Evolutionary conservation across 2,329 filamentous ascomycete species (phyloP).

Genomic region (Calonectria ilicicola): DNA sequence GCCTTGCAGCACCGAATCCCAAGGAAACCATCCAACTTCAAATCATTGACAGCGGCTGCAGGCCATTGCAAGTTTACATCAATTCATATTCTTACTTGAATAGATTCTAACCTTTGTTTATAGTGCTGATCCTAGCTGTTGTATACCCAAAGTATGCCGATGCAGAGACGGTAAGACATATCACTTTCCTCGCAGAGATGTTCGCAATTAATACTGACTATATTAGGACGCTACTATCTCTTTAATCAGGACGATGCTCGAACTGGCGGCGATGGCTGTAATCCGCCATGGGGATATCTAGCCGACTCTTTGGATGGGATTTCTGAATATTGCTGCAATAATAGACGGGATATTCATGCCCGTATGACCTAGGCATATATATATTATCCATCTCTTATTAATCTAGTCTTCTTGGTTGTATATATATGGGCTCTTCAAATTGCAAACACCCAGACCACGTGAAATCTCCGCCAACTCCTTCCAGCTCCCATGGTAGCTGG

Average conservation of each 20-base stretch:
- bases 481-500: constrained; percentile 33
- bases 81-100: fast-evolving
- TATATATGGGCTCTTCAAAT: not conserved
- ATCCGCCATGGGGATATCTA: constrained; percentile 30
- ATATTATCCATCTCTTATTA: not conserved
- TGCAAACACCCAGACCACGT: not conserved
- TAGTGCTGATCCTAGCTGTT: constrained; percentile 27
- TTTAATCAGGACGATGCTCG: constrained; percentile 28
- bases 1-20: not conserved
- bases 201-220: not conserved
- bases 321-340: constrained; percentile 32
- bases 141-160: constrained; percentile 30
- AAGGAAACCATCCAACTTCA: constrained; percentile 14
- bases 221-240: constrained; percentile 17
- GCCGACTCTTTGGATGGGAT: constrained; percentile 24
- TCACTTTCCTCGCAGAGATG: too few relatives aligned
- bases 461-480: constrained; percentile 37
- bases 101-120: not conserved
- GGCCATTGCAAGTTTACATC: constrained; percentile 19
- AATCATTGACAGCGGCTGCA: constrained; percentile 26
- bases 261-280: constrained; percentile 21
- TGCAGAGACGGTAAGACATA: constrained; percentile 29
- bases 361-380: not conserved
- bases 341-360: not conserved
- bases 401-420: not conserved